Evolutionary conservation across 1,284 basidiomycete genomes (phyloP).

Genomic region (Heliocybe sulcata): DNA sequence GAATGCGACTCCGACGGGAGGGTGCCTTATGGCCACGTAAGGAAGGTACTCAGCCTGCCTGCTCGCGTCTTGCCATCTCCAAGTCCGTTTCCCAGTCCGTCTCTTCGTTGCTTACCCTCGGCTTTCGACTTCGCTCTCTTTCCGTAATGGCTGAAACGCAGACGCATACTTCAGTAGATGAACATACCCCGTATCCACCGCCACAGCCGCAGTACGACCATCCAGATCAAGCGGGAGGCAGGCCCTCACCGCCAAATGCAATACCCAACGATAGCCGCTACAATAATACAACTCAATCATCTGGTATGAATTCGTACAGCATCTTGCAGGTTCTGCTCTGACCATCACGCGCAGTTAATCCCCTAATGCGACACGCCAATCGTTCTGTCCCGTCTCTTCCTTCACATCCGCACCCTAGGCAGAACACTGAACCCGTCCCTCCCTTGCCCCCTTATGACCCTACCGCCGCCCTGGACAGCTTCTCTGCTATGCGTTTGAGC

Average conservation of each 20-base stretch:
- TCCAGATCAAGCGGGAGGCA: neutral
- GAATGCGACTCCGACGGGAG: no score
- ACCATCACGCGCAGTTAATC: conserved; percentile 6
- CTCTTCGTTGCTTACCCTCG: neutral
- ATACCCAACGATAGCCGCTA: neutral
- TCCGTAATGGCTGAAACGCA: neutral
- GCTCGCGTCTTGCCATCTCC: no score
- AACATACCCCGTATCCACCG: neutral
- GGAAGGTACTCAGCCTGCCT: no score
- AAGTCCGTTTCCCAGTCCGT: neutral
- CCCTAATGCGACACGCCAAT: conserved; percentile 28
- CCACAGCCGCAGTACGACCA: neutral
- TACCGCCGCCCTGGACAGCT: conserved; percentile 35
- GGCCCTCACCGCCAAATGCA: neutral
- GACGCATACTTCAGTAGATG: neutral
- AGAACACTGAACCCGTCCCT: conserved; percentile 24
- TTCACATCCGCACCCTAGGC: conserved; percentile 25
- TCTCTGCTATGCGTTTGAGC: conserved; percentile 38
- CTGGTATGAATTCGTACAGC: neutral
- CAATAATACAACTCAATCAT: neutral
- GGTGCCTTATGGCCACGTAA: no score
- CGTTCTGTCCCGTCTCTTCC: conserved; percentile 33
- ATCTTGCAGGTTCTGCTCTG: neutral
- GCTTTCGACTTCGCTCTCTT: neutral
- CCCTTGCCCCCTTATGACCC: conserved; percentile 31